Conservation (phyloP, 2,329 filamentous ascomycete genomes). For the Colletotrichum sublineola region DNA sequence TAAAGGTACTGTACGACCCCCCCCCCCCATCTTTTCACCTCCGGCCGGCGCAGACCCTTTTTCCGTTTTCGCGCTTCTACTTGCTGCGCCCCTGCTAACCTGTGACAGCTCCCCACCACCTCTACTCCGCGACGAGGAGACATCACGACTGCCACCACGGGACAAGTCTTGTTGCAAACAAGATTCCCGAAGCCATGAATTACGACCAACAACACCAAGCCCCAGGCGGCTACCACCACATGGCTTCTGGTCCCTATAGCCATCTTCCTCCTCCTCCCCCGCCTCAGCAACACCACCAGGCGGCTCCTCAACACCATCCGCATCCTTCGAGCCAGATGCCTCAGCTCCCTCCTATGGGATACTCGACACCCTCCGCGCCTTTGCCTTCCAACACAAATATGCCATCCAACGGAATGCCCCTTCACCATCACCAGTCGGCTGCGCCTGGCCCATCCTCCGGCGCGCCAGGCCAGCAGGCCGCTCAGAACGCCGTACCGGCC, state of each 20-base stretch:
- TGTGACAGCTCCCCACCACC: neutral
- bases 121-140: neutral
- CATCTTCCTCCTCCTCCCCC: conserved; percentile 13
- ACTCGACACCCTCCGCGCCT: conserved; percentile 25
- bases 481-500: neutral
- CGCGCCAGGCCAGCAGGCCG: conserved; percentile 6
- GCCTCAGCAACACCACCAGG: conserved; percentile 13
- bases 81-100: neutral
- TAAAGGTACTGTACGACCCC: neutral
- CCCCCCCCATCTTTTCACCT: neutral
- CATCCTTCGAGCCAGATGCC: conserved; percentile 37
- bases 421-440: conserved; percentile 26
- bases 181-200: conserved; percentile 26
- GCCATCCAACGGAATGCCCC: conserved; percentile 33
- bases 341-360: conserved; percentile 41
- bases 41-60: neutral
- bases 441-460: neutral
- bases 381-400: conserved; percentile 34
- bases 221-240: conserved; percentile 40
- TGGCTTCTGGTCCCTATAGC: conserved; percentile 25
- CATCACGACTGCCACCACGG: neutral
- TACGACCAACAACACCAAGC: conserved; percentile 40
- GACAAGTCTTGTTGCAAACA: neutral
- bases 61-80: neutral
- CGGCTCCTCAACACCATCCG: conserved; percentile 16